Conservation (phyloP, 179 eudicot genomes). For the Sideroxylon spinosum region DNA sequence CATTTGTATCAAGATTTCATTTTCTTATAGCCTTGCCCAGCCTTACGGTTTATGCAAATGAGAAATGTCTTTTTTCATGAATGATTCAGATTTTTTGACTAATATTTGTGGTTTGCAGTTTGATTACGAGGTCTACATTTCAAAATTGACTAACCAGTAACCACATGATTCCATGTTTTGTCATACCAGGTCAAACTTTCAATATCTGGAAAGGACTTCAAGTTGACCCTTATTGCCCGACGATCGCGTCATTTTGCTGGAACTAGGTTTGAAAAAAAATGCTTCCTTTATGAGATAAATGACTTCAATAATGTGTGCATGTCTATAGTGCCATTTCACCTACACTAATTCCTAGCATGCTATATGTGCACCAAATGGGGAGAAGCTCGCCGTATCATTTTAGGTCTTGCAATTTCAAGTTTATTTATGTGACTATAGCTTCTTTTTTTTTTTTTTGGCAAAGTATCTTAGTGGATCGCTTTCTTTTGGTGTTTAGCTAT, state of each 20-base stretch:
- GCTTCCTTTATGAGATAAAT: slow-evolving; percentile 1
- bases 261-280: slow-evolving; percentile 55
- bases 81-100: no score
- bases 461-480: not conserved
- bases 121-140: not conserved
- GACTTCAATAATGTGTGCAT: not conserved
- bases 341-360: not conserved
- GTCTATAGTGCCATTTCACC: not conserved
- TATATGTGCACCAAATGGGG: not conserved
- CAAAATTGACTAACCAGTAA: not conserved
- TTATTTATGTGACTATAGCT: not conserved
- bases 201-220: slow-evolving; percentile 56
- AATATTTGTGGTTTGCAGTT: not conserved
- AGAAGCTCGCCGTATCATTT: not conserved
- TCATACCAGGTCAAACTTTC: slow-evolving; percentile 54
- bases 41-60: no score
- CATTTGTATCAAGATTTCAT: not conserved
- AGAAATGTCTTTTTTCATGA: no score
- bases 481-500: not conserved
- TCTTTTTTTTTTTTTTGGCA: not conserved
- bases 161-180: not conserved
- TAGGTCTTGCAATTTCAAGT: slow-evolving; percentile 11
- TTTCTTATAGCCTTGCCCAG: no score
- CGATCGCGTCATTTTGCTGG: slow-evolving; percentile 98
- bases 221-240: slow-evolving; percentile 85